Evolutionary conservation across 1,139 yeast genomes (phyloP), one percentile per base, ranked within the genome.

Genomic region (Dujonia santamariae): DNA sequence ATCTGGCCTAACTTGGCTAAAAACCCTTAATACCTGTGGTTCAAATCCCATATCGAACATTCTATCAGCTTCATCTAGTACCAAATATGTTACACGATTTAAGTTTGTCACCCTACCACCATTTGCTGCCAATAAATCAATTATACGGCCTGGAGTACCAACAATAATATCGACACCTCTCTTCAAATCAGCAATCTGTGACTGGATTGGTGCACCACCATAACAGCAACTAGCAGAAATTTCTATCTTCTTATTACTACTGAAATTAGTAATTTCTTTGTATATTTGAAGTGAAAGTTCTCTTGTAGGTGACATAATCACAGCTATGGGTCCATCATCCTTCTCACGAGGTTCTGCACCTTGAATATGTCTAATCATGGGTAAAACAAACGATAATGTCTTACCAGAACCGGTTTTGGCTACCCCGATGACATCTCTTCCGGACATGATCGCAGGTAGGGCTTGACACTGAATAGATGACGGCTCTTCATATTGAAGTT

Each of bases 371-470:
- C 96, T 69, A 33, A 92, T 64, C 61, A 92, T 60, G 0, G 98
- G 97, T 8, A 94, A 54, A 7, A 88, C 65, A 57, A 86, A 94
- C 1, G 97, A 84, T 49, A 92, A 69, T 0, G 98, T 94, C 53
- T 92, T 92, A 2, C 98, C 98, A 2, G 97, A 86, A 0, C 99
- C 98, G 0, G 99, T 92, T 46, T 88, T 87, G 0, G 98, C 97
- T 21, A 92, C 84, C 5, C 96, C 97, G 35, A 94, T 83, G 4
- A 92, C 77, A 61, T 94, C 97, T 37, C 85, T 60, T 0, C 98
- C 97, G 4, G 83, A 70, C 92, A 92, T 83, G 13, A 88, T 78
- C 0, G 90, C 84, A 0, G 99, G 98, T 13, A 90, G 68, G 0
- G 97, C 90, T 51, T 90, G 97, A 0, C 90, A 72, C 55, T 94